A percentile compares a stretch with the other conserved stretches of the same genome.
These are phyloP conservation scores for Brassica balearica DNA, from an alignment of 441 rosid species.

Conservation along the genomic window DNA sequence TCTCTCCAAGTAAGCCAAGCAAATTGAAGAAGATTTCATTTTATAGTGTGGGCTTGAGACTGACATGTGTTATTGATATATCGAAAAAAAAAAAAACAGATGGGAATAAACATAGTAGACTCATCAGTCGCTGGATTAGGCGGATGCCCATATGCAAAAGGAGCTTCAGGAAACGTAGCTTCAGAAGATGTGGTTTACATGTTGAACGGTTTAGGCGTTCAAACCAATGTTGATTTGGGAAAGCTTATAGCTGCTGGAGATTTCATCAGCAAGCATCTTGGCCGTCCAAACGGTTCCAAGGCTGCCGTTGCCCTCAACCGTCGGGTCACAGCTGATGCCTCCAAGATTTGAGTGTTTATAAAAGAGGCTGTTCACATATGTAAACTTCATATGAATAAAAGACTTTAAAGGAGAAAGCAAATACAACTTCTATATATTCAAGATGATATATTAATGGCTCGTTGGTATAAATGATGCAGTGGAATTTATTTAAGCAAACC, in stretches of 20 bases:
- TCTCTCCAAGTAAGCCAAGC: constrained; percentile 77
- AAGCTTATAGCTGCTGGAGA: constrained; percentile 84
- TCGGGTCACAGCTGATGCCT: constrained; percentile 65
- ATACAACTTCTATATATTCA: not conserved
- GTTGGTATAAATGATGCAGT: too few species aligned
- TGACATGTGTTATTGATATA: constrained; percentile 12
- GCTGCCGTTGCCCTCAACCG: constrained; percentile 73
- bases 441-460: constrained; percentile 17
- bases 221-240: constrained; percentile 78
- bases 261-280: constrained; percentile 78
- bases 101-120: constrained; percentile 90
- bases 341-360: constrained; percentile 58
- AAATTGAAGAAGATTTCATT: not conserved
- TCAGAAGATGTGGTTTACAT: constrained; percentile 94
- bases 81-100: constrained; percentile 47
- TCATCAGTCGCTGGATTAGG: constrained; percentile 89
- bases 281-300: constrained; percentile 81
- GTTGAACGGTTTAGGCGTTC: constrained; percentile 87
- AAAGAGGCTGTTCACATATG: constrained; percentile 6
- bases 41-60: not conserved
- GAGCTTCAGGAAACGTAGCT: constrained; percentile 94
- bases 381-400: constrained; percentile 11
- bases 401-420: not conserved
- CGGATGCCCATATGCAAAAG: constrained; percentile 97
- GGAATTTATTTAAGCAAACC: too few species aligned